Evolutionary conservation across 805 yeast genomes (phyloP), one percentile per base, ranked within the genome.

Genomic region (Candida insectorum): DNA sequence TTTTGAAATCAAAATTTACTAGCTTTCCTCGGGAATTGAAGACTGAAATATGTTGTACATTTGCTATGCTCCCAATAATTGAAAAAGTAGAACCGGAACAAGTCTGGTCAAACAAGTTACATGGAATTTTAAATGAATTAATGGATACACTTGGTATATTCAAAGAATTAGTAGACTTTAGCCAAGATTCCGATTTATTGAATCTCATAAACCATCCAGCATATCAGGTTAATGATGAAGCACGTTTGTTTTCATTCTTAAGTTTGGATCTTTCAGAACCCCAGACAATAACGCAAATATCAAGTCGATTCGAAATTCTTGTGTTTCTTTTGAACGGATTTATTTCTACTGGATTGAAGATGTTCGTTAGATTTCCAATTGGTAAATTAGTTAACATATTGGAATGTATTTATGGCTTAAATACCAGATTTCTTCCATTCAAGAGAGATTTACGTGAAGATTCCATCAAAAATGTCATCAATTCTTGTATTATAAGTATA

Each of bases 201-300:
- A 39, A 50, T 22, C 24, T 31, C 18, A 49, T 54, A 1, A 48
- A 71, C 28, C 49, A 79, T 26, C 60, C 65, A 8, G 46, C 47
- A 16, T 52, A 80, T 27, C 47, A 48, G 10, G 27, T 31, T 12
- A 40, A 25, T 16, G 36, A 30, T 13, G 36, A 42, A 11, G 26
- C 30, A 9, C 36, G 36, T 24, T 43, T 22, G 34, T 73, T 81
- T 46, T 62, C 74, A 0, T 59, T 71, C 19, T 62, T 85, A 44
- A 51, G 63, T 10, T 64, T 85, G 26, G 91, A 85, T 54, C 60
- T 81, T 42, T 73, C 76, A 43, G 65, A 67, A 17, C 76, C 85
- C 11, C 45, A 58, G 15, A 62, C 81, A 5, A 49, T 83, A 3
- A 59, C 71, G 37, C 58, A 67, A 39, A 67, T 83, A 15, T 70